Conservation (phyloP, 2,329 filamentous ascomycete genomes). For the Fusarium albidum region DNA sequence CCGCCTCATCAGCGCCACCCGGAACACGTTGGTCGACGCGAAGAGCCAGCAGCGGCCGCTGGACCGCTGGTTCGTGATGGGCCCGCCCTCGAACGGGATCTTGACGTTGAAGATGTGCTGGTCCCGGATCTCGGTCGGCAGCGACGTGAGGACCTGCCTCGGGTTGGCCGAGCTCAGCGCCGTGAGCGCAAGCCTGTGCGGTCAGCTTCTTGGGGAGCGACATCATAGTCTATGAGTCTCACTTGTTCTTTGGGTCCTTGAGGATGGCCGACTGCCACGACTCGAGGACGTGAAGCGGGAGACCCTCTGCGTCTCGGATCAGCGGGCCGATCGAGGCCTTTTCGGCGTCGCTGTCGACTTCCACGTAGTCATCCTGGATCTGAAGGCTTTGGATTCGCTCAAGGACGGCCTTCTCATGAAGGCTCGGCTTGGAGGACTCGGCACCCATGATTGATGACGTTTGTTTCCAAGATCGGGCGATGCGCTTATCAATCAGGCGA, state of each 20-base stretch:
- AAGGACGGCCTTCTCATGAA: constrained; percentile 54
- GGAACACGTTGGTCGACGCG: constrained; percentile 89
- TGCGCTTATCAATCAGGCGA: not conserved
- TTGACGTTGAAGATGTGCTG: constrained; percentile 84
- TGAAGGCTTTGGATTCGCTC: constrained; percentile 56
- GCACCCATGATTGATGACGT: constrained; percentile 53
- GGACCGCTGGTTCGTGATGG: constrained; percentile 84
- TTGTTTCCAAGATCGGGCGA: not conserved
- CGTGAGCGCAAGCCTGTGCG: constrained; percentile 70
- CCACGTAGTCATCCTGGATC: constrained; percentile 60
- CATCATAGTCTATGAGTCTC: constrained; percentile 8
- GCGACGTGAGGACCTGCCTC: constrained; percentile 70
- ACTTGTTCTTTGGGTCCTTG: constrained; percentile 72
- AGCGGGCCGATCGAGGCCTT: constrained; percentile 28
- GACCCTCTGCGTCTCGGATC: constrained; percentile 48
- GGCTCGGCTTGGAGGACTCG: constrained; percentile 51
- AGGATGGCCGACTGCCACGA: constrained; percentile 70
- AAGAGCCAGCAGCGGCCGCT: constrained; percentile 93
- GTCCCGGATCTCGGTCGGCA: constrained; percentile 69
- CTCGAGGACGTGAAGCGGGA: constrained; percentile 61
- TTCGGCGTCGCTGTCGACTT: constrained; percentile 52
- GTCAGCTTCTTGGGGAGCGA: constrained; percentile 2
- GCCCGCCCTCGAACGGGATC: constrained; percentile 82
- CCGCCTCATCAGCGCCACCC: constrained; percentile 85
- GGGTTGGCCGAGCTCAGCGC: constrained; percentile 75